These are phyloP conservation scores for Anthracocystis panici-leucophaei DNA, from an alignment of 1,284 basidiomycete species.

Conservation along the genomic window DNA sequence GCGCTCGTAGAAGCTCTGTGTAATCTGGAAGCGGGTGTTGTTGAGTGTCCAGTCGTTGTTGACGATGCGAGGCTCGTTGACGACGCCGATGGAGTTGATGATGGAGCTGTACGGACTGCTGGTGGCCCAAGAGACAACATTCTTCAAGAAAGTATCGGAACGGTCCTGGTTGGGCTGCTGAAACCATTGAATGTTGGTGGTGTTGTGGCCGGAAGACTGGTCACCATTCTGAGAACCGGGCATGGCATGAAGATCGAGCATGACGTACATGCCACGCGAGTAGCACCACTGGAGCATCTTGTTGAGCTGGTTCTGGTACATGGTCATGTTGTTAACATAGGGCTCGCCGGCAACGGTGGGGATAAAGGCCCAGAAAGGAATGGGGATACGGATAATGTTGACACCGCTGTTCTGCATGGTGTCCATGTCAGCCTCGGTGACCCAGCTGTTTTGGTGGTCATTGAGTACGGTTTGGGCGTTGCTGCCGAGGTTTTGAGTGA, in stretches of 20 bases:
- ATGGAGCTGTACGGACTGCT: conserved; percentile 61
- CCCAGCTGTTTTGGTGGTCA: conserved; percentile 69
- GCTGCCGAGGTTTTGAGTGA: conserved; percentile 65
- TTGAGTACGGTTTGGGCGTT: conserved; percentile 45
- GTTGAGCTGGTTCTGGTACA: conserved; percentile 58
- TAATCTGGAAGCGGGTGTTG: conserved; percentile 32
- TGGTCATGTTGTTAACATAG: conserved; percentile 49
- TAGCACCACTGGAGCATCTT: conserved; percentile 67
- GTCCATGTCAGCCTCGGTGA: conserved; percentile 70
- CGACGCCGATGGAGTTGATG: conserved; percentile 57
- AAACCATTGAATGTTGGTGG: conserved; percentile 58
- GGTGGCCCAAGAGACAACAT: conserved; percentile 55
- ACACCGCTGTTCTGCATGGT: conserved; percentile 63
- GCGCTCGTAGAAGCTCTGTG: conserved; percentile 54
- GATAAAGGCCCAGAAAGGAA: conserved; percentile 69
- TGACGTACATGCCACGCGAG: conserved; percentile 70
- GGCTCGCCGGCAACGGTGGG: conserved; percentile 56
- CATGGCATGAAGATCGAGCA: conserved; percentile 71
- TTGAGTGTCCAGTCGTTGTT: conserved; percentile 42
- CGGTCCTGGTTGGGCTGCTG: conserved; percentile 47
- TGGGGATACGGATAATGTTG: conserved; percentile 70
- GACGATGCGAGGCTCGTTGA: conserved; percentile 64
- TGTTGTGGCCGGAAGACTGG: conserved; percentile 67
- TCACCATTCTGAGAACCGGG: conserved; percentile 71
- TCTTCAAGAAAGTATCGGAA: conserved; percentile 55